Evolutionary conservation across 176 grass and related monocot genomes (phyloP).

Genomic region (Carex kokanica): DNA sequence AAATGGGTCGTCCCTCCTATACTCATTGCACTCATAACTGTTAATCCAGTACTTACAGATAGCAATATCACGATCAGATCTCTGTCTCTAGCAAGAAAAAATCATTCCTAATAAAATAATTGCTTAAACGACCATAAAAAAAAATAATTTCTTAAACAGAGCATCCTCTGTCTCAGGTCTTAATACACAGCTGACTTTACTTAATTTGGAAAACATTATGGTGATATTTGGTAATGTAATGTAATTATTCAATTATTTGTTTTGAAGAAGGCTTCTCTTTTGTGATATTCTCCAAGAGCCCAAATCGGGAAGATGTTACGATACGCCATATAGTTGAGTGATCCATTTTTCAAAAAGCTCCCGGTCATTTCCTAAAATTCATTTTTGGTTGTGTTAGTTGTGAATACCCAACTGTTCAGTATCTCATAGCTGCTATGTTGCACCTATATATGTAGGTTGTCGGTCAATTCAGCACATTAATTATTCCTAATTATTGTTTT

Average conservation of each 20-base stretch:
- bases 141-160: too few relatives aligned
- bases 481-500: too few relatives aligned
- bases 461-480: neutral
- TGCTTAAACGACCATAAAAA: too few relatives aligned
- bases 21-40: neutral
- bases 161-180: neutral
- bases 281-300: slow-evolving; percentile 68
- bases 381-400: neutral
- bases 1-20: neutral
- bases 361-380: slow-evolving; percentile 58
- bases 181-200: neutral
- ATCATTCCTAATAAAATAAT: too few relatives aligned
- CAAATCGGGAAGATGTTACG: slow-evolving; percentile 87
- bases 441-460: neutral
- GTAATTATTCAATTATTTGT: neutral
- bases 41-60: neutral
- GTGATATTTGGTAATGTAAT: neutral
- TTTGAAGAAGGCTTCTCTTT: slow-evolving; percentile 12
- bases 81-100: neutral
- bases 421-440: neutral
- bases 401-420: neutral
- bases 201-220: neutral
- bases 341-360: slow-evolving; percentile 47
- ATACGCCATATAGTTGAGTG: slow-evolving; percentile 53
- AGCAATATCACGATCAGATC: neutral